phyloP scores from a whole-genome alignment of 768 basidiomycete species.

The Lactarius deliciosus region DNA sequence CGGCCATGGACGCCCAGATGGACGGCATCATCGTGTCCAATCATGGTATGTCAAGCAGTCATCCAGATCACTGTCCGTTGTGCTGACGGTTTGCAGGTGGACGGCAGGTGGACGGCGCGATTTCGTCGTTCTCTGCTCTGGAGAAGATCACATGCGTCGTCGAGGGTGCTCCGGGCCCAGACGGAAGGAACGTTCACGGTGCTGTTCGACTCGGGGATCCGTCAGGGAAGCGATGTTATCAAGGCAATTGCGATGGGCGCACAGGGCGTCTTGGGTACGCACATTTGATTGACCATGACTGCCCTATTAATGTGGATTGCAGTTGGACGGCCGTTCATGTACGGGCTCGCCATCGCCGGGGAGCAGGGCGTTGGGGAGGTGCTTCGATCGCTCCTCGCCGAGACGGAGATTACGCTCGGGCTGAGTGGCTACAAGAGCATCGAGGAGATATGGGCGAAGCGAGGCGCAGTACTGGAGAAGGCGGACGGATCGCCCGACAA shows the following conservation, averaged over 20 bases:
- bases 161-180: slow-evolving; percentile 57
- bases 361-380: slow-evolving; percentile 77
- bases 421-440: slow-evolving; percentile 58
- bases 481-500: slow-evolving; percentile 32
- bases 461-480: slow-evolving; percentile 49
- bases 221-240: slow-evolving; percentile 79
- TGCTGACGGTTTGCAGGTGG: slow-evolving; percentile 47
- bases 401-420: slow-evolving; percentile 64
- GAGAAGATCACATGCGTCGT: slow-evolving; percentile 64
- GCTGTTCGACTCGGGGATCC: slow-evolving; percentile 78
- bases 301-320: not conserved
- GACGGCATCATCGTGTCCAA: slow-evolving; percentile 82
- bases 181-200: slow-evolving; percentile 60
- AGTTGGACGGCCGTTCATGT: slow-evolving; percentile 78
- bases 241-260: slow-evolving; percentile 87
- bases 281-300: not conserved
- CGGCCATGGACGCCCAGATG: slow-evolving; percentile 59
- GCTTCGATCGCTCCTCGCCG: slow-evolving; percentile 62
- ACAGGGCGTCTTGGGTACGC: slow-evolving; percentile 72
- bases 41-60: slow-evolving; percentile 50
- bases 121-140: slow-evolving; percentile 70
- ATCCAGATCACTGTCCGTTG: not conserved
- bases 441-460: slow-evolving; percentile 62
- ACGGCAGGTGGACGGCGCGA: slow-evolving; percentile 75
- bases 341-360: slow-evolving; percentile 68